A percentile compares a stretch with the other conserved stretches of the same genome.
phyloP scores from a whole-genome alignment of 2,329 filamentous ascomycete species.

The Trichoderma cornu-damae region DNA sequence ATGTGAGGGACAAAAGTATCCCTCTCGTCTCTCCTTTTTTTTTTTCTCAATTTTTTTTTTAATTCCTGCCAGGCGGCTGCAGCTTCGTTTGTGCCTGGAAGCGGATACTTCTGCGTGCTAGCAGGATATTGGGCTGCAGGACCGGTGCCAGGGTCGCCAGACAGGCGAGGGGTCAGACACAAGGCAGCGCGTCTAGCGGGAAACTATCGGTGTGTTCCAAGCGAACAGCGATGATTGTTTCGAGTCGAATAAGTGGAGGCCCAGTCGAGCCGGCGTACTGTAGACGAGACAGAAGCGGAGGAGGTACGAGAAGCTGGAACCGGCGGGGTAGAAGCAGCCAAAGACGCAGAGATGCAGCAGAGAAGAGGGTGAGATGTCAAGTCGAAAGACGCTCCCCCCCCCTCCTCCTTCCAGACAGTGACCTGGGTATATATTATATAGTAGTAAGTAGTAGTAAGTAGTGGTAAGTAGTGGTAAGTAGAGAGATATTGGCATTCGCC shows the following conservation, averaged over 20 bases:
- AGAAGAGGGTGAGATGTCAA: background rate
- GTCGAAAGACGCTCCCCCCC: background rate
- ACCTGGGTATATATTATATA: conserved; percentile 8
- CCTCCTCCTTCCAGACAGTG: no score
- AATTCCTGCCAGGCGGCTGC: conserved; percentile 3
- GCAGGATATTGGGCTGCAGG: conserved; percentile 17
- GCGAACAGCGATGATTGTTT: conserved; percentile 11
- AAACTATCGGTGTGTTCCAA: conserved; percentile 16
- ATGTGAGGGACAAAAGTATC: background rate
- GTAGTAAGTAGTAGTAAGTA: no score
- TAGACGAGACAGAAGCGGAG: conserved; percentile 7
- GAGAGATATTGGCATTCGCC: no score
- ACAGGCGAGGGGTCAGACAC: conserved; percentile 11
- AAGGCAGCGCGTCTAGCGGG: conserved; percentile 17
- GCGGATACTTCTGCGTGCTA: conserved; percentile 14
- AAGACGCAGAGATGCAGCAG: conserved; percentile 1
- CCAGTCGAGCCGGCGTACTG: conserved; percentile 3
- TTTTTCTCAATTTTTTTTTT: conserved; percentile 5
- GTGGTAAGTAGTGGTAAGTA: no score
- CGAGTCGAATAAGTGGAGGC: conserved; percentile 9
- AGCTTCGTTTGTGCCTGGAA: conserved; percentile 18
- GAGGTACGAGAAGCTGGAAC: conserved; percentile 9
- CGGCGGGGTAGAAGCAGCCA: conserved; percentile 9
- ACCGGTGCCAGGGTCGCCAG: conserved; percentile 4
- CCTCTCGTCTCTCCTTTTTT: background rate